These are phyloP conservation scores for Borealophlyctis nickersoniae DNA, from an alignment of 192 early-diverging fungal genomes.

Conservation along the genomic window DNA sequence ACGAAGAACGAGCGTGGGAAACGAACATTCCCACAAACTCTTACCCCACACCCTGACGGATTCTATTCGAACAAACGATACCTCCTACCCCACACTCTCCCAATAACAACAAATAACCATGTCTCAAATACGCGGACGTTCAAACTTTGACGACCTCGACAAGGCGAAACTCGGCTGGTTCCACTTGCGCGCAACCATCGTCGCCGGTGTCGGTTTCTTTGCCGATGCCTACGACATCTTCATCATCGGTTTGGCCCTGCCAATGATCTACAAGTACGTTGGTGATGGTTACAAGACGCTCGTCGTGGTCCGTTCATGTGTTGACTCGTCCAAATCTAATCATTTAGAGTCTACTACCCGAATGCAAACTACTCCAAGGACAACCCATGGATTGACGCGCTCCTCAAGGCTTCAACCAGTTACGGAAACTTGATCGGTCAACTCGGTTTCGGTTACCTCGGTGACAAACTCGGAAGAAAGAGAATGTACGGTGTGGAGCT, in stretches of 20 bases:
- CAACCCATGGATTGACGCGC: slow-evolving; percentile 60
- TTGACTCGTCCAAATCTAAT: no score
- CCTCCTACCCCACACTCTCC: no score
- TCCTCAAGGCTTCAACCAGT: slow-evolving; percentile 83
- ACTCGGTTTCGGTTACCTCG: slow-evolving; percentile 81
- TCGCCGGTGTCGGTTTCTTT: slow-evolving; percentile 72
- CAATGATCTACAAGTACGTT: slow-evolving; percentile 62
- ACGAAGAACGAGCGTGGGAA: no score
- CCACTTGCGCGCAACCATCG: slow-evolving; percentile 46
- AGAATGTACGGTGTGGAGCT: slow-evolving; percentile 85
- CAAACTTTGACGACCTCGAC: slow-evolving; percentile 38
- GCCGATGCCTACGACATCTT: slow-evolving; percentile 96
- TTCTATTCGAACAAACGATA: no score
- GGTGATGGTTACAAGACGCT: neutral
- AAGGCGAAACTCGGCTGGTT: slow-evolving; percentile 45
- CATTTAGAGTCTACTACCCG: slow-evolving; percentile 33
- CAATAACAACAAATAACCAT: no score
- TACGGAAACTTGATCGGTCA: slow-evolving; percentile 92
- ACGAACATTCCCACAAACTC: no score
- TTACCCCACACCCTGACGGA: no score
- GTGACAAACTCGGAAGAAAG: slow-evolving; percentile 86
- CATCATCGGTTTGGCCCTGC: slow-evolving; percentile 85
- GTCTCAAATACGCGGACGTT: neutral
- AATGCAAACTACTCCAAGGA: slow-evolving; percentile 17
- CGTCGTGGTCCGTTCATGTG: no score